These are phyloP conservation scores for Ogataea haglerorum DNA, from an alignment of 805 yeast species.

Conservation along the genomic window DNA sequence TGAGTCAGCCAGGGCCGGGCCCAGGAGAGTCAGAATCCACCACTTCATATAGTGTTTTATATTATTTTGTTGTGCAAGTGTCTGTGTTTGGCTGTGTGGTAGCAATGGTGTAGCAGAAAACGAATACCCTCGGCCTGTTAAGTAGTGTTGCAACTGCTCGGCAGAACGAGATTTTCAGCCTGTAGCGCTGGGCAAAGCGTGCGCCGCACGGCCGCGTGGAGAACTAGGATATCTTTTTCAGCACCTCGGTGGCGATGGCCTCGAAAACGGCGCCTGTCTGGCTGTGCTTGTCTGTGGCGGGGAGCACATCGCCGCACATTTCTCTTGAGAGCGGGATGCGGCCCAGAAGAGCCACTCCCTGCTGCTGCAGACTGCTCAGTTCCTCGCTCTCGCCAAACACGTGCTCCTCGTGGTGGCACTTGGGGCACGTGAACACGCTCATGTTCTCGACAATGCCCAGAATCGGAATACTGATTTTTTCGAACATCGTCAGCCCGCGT, in stretches of 20 bases:
- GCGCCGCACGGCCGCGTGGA: conserved; percentile 11
- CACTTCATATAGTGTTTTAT: conserved; percentile 14
- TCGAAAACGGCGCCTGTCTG: conserved; percentile 41
- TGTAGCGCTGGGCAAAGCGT: conserved; percentile 9
- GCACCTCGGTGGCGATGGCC: conserved; percentile 43
- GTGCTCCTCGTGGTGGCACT: conserved; percentile 69
- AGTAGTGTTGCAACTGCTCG: not conserved
- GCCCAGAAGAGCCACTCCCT: conserved; percentile 53
- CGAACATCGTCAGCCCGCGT: conserved; percentile 76
- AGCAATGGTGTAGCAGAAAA: conserved; percentile 10
- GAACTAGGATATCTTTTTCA: conserved; percentile 19
- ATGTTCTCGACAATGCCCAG: conserved; percentile 79
- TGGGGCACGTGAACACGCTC: conserved; percentile 75
- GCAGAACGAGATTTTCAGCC: conserved; percentile 3
- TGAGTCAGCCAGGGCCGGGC: conserved; percentile 9
- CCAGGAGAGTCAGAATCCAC: conserved; percentile 9
- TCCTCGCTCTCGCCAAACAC: conserved; percentile 71
- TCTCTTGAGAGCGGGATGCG: conserved; percentile 64
- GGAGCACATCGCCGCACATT: conserved; percentile 68
- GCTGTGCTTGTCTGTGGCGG: conserved; percentile 39
- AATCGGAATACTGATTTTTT: conserved; percentile 65
- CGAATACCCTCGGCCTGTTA: not conserved
- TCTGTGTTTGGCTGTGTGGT: conserved; percentile 8
- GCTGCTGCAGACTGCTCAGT: conserved; percentile 43
- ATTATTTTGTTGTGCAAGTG: conserved; percentile 1